Evolutionary conservation across 1,284 basidiomycete genomes (phyloP).

Genomic region (Hymenochaete sp.): DNA sequence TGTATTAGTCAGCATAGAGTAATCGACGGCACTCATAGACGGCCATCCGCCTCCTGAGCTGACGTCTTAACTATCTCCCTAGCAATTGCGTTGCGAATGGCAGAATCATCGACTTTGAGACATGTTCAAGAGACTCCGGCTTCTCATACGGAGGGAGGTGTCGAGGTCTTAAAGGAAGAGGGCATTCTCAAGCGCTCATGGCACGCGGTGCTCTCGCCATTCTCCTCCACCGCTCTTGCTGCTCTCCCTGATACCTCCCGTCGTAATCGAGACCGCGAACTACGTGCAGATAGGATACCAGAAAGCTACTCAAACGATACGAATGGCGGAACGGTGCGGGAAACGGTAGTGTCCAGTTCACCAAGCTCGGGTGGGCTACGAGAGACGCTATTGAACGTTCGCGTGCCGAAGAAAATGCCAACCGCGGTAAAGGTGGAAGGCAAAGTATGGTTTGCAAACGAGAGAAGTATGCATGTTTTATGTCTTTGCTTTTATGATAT

Average conservation of each 20-base stretch:
- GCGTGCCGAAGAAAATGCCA: constrained; percentile 79
- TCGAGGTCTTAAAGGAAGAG: no score
- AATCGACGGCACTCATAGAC: no score
- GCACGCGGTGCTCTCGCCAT: constrained; percentile 59
- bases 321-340: constrained; percentile 31
- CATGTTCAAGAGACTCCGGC: no score
- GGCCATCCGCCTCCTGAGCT: no score
- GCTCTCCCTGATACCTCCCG: constrained; percentile 48
- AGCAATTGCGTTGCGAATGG: no score
- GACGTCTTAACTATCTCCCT: no score
- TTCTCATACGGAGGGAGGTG: no score
- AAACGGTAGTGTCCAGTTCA: constrained; percentile 5
- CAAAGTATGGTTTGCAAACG: constrained; percentile 99
- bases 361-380: not conserved
- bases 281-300: constrained; percentile 62
- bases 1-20: no score
- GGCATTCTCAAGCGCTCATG: no score
- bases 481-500: not conserved
- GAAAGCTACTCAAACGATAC: no score
- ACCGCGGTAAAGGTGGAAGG: constrained; percentile 90
- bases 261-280: constrained; percentile 49
- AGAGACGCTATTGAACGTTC: constrained; percentile 45
- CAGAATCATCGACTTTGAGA: no score
- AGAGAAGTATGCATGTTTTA: constrained; percentile 57
- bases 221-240: constrained; percentile 60